Evolutionary conservation across 2,329 filamentous ascomycete genomes (phyloP), one percentile per base, ranked within the genome.

Genomic region (Alternaria arborescens): DNA sequence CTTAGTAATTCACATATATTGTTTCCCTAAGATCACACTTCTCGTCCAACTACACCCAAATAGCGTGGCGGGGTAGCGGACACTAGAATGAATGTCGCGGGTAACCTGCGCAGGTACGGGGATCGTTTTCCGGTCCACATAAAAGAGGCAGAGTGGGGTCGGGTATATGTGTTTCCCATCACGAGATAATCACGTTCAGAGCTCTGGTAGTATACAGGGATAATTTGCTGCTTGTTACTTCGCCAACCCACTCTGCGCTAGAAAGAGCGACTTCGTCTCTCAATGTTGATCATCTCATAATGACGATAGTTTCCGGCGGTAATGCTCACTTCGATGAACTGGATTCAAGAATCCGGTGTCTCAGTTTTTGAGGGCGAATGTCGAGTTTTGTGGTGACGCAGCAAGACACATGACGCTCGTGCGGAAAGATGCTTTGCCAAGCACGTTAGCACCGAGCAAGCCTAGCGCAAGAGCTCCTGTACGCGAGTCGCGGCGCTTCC

Each of bases 1-100:
- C 3, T 48, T 3, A 11, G 34, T 0, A n/a, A n/a, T 24, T n/a
- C 30, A 36, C 14, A 34, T 20, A 12, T 7, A 1, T 48, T 3
- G 32, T 22, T 34, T 30, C 3, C 20, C 61, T 60, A 46, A 16
- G 3, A 8, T 16, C 20, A 50, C 14, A 3, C 20, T 4, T 36
- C 32, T 50, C 46, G 26, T 38, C 46, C 14, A 50, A 14, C 24
- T 38, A 32, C 34, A 5, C 46, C 36, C 32, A 7, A 14, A 50
- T 36, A 8, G 46, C 46, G 46, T 38, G 46, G 32, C 46, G 46
- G 46, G 46, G 46, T 50, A 18, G 32, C 32, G 20, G 34, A 50
- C 30, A 30, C 46, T 50, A 36, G 30, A 24, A 50, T 12, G 18
- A 14, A 36, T 50, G 46, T 50, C 12, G 46, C 46, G 30, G 30